A percentile compares a stretch with the other conserved stretches of the same genome.
Evolutionary conservation across 2,329 filamentous ascomycete genomes (phyloP).

Genomic region (Calonectria montana): DNA sequence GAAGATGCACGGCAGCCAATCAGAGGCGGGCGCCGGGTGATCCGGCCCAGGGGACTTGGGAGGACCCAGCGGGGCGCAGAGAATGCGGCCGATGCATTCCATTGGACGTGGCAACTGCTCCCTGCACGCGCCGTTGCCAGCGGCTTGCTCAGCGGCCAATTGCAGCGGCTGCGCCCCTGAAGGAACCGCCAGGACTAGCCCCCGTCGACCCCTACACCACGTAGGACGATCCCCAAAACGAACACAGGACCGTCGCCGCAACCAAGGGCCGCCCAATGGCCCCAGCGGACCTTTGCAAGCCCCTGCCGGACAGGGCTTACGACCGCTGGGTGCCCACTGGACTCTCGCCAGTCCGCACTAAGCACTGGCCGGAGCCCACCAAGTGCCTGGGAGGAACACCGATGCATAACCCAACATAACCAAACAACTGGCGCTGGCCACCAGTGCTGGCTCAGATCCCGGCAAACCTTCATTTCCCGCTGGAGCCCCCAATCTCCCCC

Average conservation of each 20-base stretch:
- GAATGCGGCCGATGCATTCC: background rate
- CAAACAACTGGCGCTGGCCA: slow-evolving; percentile 11
- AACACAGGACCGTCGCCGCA: slow-evolving; percentile 14
- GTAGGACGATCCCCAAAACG: slow-evolving; percentile 23
- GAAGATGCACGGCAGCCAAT: slow-evolving; percentile 33
- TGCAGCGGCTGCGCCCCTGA: slow-evolving; percentile 38
- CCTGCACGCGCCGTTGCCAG: slow-evolving; percentile 8
- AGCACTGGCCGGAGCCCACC: background rate
- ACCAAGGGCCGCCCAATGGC: slow-evolving; percentile 5
- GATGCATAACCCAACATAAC: slow-evolving; percentile 5
- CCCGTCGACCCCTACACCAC: slow-evolving; percentile 17
- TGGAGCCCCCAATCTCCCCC: slow-evolving; percentile 25
- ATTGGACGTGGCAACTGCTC: slow-evolving; percentile 13
- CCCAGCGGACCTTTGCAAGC: background rate
- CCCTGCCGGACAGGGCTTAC: slow-evolving; percentile 16
- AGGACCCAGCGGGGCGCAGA: background rate
- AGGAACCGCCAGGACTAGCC: slow-evolving; percentile 24
- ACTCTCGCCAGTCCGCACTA: background rate
- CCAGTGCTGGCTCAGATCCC: slow-evolving; percentile 24
- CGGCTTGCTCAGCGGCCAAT: slow-evolving; percentile 36
- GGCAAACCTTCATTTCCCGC: slow-evolving; percentile 38
- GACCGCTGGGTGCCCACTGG: background rate
- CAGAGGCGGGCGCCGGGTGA: slow-evolving; percentile 28
- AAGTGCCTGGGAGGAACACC: background rate
- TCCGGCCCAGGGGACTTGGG: background rate